Conservation (phyloP, 345 rosid genomes). For the Litchi chinensis region DNA sequence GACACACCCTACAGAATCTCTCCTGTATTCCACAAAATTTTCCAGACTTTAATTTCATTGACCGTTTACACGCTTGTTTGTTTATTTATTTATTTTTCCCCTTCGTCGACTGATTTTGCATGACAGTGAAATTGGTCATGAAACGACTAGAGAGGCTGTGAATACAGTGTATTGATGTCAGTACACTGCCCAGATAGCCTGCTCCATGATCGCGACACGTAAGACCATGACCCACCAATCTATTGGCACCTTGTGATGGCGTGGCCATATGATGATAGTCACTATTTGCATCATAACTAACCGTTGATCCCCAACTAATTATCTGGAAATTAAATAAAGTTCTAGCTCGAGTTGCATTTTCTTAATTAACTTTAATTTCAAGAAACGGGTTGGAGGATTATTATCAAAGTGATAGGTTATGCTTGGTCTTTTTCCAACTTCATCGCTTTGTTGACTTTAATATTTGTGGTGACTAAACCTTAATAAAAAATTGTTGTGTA, state of each 20-base stretch:
- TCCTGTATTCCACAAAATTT: not conserved
- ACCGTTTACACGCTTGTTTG: slow-evolving; percentile 8
- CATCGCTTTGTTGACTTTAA: not conserved
- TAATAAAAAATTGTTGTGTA: too few relatives aligned
- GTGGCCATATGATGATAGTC: not conserved
- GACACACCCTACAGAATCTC: not conserved
- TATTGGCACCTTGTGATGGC: not conserved
- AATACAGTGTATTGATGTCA: not conserved
- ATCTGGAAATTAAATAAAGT: not conserved
- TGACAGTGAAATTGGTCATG: not conserved
- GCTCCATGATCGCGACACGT: not conserved
- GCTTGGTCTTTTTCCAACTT: not conserved
- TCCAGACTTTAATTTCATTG: not conserved
- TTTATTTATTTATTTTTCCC: too few relatives aligned
- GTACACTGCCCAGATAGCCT: not conserved
- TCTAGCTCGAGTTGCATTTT: not conserved
- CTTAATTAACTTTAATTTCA: slow-evolving; percentile 1
- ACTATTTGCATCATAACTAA: not conserved
- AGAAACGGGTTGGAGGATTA: not conserved
- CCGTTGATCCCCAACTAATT: not conserved
- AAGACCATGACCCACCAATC: not conserved
- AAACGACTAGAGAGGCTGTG: not conserved
- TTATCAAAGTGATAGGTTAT: not conserved
- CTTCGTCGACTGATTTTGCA: not conserved
- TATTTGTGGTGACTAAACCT: not conserved